Percentiles rank a stretch among this genome's conserved stretches.
Conservation (phyloP, 176 grass and related monocot species). For the Musa itinerans region DNA sequence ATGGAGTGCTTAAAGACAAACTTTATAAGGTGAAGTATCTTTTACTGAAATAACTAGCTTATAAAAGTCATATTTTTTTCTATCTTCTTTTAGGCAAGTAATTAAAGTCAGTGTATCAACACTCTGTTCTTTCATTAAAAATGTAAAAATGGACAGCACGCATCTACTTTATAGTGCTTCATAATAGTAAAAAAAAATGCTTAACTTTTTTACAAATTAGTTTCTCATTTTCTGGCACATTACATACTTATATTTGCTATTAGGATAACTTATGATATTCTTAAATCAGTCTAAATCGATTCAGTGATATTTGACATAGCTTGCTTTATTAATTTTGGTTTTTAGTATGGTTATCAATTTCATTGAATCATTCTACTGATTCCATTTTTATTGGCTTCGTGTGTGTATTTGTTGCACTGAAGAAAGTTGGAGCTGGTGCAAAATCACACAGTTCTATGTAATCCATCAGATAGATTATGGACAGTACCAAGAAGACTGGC, state of each 20-base stretch:
- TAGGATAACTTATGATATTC: no score
- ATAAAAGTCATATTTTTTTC: neutral
- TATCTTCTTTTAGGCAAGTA: neutral
- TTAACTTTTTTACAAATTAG: neutral
- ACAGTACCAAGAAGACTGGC: constrained; percentile 4
- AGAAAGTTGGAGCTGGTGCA: constrained; percentile 21
- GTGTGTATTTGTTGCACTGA: neutral
- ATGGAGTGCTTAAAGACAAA: constrained; percentile 50
- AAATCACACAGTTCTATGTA: neutral
- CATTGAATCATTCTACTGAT: neutral
- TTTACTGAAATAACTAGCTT: neutral
- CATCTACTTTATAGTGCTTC: neutral
- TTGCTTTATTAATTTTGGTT: neutral
- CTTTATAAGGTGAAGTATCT: constrained; percentile 36
- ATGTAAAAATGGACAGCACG: neutral
- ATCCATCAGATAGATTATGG: constrained; percentile 7
- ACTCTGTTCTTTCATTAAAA: no score
- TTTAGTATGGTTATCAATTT: neutral
- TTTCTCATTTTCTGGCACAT: neutral
- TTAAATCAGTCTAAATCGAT: neutral
- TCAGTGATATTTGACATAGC: neutral
- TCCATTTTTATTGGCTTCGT: neutral
- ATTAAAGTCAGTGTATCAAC: no score
- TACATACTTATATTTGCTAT: neutral
- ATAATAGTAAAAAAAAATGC: neutral